phyloP scores from a whole-genome alignment of 2,329 filamentous ascomycete genomes.

The Botrytis paeoniae region DNA sequence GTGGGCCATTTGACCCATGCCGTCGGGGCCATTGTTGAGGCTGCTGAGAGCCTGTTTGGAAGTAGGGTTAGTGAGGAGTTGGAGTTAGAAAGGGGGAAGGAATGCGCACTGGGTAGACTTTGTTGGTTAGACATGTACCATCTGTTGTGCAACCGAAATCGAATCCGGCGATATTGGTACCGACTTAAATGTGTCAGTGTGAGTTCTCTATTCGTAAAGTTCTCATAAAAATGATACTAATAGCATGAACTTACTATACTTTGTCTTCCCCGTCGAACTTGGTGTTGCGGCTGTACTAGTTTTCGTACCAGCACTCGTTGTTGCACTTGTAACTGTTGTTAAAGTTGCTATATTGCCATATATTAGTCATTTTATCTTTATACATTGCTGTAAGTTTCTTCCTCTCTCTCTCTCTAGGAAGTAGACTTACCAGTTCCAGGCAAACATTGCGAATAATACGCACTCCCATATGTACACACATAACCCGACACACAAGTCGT shows the following conservation, averaged over 20 bases:
- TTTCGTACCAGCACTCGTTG: not conserved
- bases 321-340: constrained; percentile 6
- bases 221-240: not conserved
- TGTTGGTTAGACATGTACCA: constrained; percentile 39
- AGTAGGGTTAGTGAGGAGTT: not conserved
- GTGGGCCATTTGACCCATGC: constrained; percentile 32
- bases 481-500: constrained; percentile 37
- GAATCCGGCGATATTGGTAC: constrained; percentile 41
- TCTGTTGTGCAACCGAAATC: constrained; percentile 48
- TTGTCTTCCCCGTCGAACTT: constrained; percentile 21
- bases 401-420: not conserved
- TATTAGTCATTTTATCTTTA: not conserved
- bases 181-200: constrained; percentile 24
- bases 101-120: constrained; percentile 29
- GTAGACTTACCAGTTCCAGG: constrained; percentile 20
- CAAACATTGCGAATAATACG: constrained; percentile 38
- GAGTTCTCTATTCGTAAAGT: not conserved
- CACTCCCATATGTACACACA: constrained; percentile 31
- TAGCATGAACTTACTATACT: constrained; percentile 25
- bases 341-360: constrained; percentile 3
- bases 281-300: constrained; percentile 1
- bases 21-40: constrained; percentile 37
- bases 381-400: not conserved
- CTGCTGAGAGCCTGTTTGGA: constrained; percentile 32
- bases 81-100: not conserved